Evolutionary conservation across 192 early-diverging fungal genomes (phyloP).

Genomic region (Jimgerdemannia lactiflua): DNA sequence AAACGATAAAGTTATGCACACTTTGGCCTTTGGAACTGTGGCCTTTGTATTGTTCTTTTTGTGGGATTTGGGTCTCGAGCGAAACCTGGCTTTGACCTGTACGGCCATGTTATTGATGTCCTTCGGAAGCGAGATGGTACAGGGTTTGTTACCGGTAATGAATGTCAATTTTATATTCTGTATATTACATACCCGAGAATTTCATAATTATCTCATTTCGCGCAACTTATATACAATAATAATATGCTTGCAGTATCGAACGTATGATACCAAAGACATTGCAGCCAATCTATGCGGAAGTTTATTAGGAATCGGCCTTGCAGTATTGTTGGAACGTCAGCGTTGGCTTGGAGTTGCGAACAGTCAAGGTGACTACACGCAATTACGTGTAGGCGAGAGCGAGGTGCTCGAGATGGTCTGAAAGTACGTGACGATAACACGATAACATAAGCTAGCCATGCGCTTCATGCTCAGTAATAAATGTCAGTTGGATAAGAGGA

Average conservation of each 20-base stretch:
- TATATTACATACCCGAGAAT: not conserved
- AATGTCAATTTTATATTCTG: not conserved
- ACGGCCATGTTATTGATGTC: slow-evolving; percentile 12
- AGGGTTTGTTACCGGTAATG: slow-evolving; percentile 32
- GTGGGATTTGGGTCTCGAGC: slow-evolving; percentile 28
- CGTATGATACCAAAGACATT: slow-evolving; percentile 34
- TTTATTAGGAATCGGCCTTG: slow-evolving; percentile 13
- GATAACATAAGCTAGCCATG: not conserved
- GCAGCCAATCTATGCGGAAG: slow-evolving; percentile 26
- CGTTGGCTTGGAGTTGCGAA: not conserved
- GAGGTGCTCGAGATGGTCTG: not conserved
- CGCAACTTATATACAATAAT: too few species aligned
- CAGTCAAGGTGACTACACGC: not conserved
- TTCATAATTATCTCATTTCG: too few species aligned
- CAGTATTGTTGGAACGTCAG: not conserved
- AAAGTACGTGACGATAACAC: not conserved
- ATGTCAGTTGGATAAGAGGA: not conserved
- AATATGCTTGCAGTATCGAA: slow-evolving; percentile 23
- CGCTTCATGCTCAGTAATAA: not conserved
- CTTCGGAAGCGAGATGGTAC: slow-evolving; percentile 31
- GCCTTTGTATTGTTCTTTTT: slow-evolving; percentile 23
- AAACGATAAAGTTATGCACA: slow-evolving; percentile 38
- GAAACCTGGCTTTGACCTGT: slow-evolving; percentile 19
- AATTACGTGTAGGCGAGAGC: not conserved
- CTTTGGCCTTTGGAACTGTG: slow-evolving; percentile 22